Conservation (phyloP, 202 grass and related monocot species). For the Dendrocalamus latiflorus region DNA sequence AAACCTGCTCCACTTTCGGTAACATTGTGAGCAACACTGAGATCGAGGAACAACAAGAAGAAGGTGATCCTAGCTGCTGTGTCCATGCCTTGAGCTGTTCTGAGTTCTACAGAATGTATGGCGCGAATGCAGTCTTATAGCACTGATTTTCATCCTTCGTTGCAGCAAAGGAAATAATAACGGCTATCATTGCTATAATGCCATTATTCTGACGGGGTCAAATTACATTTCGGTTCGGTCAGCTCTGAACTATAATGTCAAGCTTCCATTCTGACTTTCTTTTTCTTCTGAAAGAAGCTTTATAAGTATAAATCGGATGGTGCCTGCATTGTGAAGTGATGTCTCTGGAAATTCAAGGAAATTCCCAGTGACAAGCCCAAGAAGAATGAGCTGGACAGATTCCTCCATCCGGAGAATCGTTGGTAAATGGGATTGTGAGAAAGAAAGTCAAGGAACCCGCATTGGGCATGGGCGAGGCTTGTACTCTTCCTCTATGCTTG, state of each 20-base stretch:
- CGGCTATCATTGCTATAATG: not conserved
- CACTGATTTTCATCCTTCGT: not conserved
- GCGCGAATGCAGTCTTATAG: not conserved
- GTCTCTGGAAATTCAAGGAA: not conserved
- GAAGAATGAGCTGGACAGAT: not conserved
- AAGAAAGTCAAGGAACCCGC: not conserved
- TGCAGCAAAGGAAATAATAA: not conserved
- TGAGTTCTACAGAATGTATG: too few relatives aligned
- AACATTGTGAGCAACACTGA: too few relatives aligned
- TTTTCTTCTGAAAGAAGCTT: not conserved
- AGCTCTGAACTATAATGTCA: not conserved
- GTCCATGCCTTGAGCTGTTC: too few relatives aligned
- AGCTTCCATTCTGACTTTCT: not conserved
- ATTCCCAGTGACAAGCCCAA: not conserved
- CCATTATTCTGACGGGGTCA: not conserved
- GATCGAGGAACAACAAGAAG: too few relatives aligned
- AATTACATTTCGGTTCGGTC: not conserved
- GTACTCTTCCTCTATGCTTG: too few relatives aligned
- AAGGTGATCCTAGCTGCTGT: too few relatives aligned
- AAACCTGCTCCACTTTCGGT: too few relatives aligned
- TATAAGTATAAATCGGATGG: not conserved
- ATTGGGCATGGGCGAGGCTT: not conserved
- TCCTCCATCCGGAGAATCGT: not conserved
- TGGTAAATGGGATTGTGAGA: not conserved
- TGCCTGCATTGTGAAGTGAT: slow-evolving; percentile 8